Percentiles rank a stretch among this genome's conserved stretches.
Conservation (phyloP, 108 stramenopile genomes). For the Phaeodactylum tricornutum region DNA sequence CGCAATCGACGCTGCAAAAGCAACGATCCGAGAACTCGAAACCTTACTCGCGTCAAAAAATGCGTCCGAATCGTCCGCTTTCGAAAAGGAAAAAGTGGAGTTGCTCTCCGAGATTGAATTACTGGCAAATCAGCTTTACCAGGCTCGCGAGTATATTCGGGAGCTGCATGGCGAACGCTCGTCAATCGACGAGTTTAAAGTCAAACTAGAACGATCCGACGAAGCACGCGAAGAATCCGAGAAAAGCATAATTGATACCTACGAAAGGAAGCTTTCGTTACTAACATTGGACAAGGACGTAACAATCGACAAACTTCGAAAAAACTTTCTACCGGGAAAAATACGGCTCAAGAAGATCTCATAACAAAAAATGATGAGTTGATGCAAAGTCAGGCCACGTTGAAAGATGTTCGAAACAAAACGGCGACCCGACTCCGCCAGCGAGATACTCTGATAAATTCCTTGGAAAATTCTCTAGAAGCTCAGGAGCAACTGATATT, state of each 20-base stretch:
- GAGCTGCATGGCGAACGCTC: slow-evolving; percentile 11
- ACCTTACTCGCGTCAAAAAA: slow-evolving; percentile 13
- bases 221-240: slow-evolving; percentile 38
- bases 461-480: slow-evolving; percentile 63
- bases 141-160: slow-evolving; percentile 4
- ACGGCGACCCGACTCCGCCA: no score
- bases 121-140: slow-evolving; percentile 16
- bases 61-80: background rate
- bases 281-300: slow-evolving; percentile 44
- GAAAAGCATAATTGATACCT: slow-evolving; percentile 30
- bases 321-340: slow-evolving; percentile 39
- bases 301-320: slow-evolving; percentile 56
- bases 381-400: slow-evolving; percentile 37
- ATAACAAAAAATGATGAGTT: slow-evolving; percentile 44
- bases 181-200: slow-evolving; percentile 29
- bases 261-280: slow-evolving; percentile 35
- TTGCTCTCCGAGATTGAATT: slow-evolving; percentile 11
- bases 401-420: no score
- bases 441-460: slow-evolving; percentile 59
- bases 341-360: slow-evolving; percentile 19
- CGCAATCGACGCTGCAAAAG: slow-evolving; percentile 3
- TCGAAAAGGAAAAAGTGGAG: slow-evolving; percentile 14
- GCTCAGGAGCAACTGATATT: slow-evolving; percentile 73
- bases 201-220: slow-evolving; percentile 33
- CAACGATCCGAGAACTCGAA: slow-evolving; percentile 27